phyloP scores from a whole-genome alignment of 2,329 filamentous ascomycete genomes.

The Ceratocystis eucalypticola region DNA sequence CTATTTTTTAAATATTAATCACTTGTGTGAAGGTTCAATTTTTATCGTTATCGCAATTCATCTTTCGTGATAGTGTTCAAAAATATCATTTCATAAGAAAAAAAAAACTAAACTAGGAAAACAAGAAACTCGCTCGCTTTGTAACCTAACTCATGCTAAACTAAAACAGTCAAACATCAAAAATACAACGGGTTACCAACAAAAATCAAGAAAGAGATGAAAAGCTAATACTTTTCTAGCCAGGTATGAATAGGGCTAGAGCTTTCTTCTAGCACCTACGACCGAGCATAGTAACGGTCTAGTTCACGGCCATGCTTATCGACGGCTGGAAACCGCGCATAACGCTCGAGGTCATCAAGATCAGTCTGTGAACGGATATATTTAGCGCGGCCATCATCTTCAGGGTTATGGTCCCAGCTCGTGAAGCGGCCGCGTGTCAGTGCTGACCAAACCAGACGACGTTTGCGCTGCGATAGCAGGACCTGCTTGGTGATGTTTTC shows the following conservation, averaged over 20 bases:
- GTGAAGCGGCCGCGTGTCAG: constrained; percentile 63
- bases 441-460: constrained; percentile 66
- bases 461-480: constrained; percentile 61
- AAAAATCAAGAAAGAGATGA: not conserved
- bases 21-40: too few relatives aligned
- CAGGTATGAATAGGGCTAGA: not conserved
- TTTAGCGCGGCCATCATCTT: constrained; percentile 54
- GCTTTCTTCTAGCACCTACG: not conserved
- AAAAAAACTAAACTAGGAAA: not conserved
- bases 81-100: not conserved
- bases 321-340: constrained; percentile 57
- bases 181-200: not conserved
- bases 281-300: constrained; percentile 23
- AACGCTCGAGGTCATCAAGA: constrained; percentile 65
- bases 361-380: constrained; percentile 78
- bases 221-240: not conserved
- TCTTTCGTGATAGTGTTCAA: not conserved
- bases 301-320: constrained; percentile 41
- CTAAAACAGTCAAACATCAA: not conserved
- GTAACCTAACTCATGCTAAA: not conserved
- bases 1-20: too few relatives aligned
- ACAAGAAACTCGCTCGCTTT: constrained; percentile 14
- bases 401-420: constrained; percentile 74
- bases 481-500: constrained; percentile 61
- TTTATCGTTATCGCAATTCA: not conserved